Evolutionary conservation across 768 basidiomycete species (phyloP), one percentile per base, ranked within the genome.

Genomic region (Hortiboletus flavorubellus): DNA sequence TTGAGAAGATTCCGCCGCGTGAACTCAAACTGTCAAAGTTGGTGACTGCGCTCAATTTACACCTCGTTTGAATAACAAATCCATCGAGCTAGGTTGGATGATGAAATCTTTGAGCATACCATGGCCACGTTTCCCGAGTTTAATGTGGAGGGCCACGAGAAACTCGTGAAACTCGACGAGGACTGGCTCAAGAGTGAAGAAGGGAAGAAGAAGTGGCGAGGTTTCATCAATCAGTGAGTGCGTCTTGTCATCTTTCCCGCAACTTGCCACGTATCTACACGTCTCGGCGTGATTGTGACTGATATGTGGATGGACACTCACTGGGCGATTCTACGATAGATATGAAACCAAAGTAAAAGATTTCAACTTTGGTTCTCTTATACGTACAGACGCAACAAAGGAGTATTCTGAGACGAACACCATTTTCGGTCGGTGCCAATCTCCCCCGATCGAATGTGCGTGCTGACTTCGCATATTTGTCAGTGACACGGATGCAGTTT

Each of bases 291-390:
- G 34, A 14, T 14, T 26, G 2, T 26, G 26, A 26, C 0, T 26
- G 26, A 34, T 33, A 7, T 39, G 38, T n/a, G 38, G 38, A 9
- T 10, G 38, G n/a, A 39, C 39, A 35, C 58, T 58, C 48, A 65
- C 48, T 41, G 39, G 30, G 11, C 40, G 59, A 39, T 48, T 54
- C 35, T 18, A 18, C 35, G 55, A 37, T 31, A 91, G 91, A 55
- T 97, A 95, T 74, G 89, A 96, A 74, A 86, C 89, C 55, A 90
- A 88, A 66, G 77, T 98, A 51, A 88, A 89, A 65, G 93, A 98
- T 61, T 92, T 89, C 75, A 98, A 98, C 79, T 98, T 98, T 73
- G 97, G 97, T 18, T 98, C 92, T 2, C 77, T 99, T 61, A 88
- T 99, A 59, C 83, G 97, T 48, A 86, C 82, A 45, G 83, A 97